Conservation (phyloP, 805 yeast species). For the Teunomyces atbi region DNA sequence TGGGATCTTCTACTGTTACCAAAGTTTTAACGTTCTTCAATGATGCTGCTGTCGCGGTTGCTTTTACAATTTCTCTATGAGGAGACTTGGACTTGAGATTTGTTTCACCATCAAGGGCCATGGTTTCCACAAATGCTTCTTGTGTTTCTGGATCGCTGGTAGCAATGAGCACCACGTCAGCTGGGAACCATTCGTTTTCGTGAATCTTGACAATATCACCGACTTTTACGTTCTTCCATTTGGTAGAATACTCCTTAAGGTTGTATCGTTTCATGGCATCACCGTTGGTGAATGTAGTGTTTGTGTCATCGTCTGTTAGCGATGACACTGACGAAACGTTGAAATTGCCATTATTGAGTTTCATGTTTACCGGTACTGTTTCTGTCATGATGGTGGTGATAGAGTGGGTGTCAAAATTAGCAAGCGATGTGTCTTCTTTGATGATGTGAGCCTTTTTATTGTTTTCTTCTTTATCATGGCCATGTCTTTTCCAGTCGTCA, state of each 20-base stretch:
- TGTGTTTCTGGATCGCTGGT: conserved; percentile 59
- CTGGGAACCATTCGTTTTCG: conserved; percentile 92
- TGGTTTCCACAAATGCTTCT: conserved; percentile 80
- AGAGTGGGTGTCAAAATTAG: conserved; percentile 34
- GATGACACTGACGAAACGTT: conserved; percentile 8
- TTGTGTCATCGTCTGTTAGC: conserved; percentile 9
- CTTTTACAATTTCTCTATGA: conserved; percentile 57
- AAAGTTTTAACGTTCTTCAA: conserved; percentile 50
- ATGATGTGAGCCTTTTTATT: conserved; percentile 36
- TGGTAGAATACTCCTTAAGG: conserved; percentile 27
- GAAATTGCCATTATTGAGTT: neutral
- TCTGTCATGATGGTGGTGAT: conserved; percentile 40
- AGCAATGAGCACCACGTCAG: conserved; percentile 75
- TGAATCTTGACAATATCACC: conserved; percentile 77
- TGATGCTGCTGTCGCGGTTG: conserved; percentile 48
- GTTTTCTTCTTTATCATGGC: conserved; percentile 83
- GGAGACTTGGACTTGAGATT: conserved; percentile 77
- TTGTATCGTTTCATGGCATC: conserved; percentile 27
- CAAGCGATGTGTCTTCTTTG: conserved; percentile 29
- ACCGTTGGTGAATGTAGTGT: conserved; percentile 12
- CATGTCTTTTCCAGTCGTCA: conserved; percentile 88
- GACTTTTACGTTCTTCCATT: conserved; percentile 82
- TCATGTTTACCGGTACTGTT: conserved; percentile 22
- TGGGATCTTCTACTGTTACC: conserved; percentile 85
- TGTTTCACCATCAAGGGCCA: conserved; percentile 98